Conservation (phyloP, 169 alveolate genomes). For the Eimeria praecox region DNA sequence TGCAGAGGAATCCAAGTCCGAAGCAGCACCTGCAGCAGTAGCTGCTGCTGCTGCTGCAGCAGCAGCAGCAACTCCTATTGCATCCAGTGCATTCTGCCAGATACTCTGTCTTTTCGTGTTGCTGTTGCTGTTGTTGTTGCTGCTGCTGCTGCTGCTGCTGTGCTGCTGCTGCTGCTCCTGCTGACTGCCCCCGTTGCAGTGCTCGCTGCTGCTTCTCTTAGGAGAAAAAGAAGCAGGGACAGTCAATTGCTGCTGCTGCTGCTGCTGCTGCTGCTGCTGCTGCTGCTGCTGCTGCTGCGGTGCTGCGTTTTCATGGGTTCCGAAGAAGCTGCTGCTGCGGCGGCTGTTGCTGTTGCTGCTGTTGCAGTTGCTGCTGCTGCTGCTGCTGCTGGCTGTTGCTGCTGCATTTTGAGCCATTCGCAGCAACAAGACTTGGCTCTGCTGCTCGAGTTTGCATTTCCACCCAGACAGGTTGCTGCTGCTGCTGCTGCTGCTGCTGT, state of each 20-base stretch:
- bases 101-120: conserved; percentile 4
- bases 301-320: too few species aligned
- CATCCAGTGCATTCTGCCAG: conserved; percentile 53
- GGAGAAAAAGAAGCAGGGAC: not conserved
- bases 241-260: conserved; percentile 14
- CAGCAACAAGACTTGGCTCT: conserved; percentile 9
- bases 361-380: conserved; percentile 60
- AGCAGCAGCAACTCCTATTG: conserved; percentile 41
- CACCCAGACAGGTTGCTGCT: not conserved
- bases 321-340: conserved; percentile 68
- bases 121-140: conserved; percentile 1
- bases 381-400: conserved; percentile 17
- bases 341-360: conserved; percentile 12
- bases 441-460: conserved; percentile 24
- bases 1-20: conserved; percentile 8
- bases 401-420: conserved; percentile 25
- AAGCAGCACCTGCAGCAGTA: conserved; percentile 65
- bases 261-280: conserved; percentile 52
- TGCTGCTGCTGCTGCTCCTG: conserved; percentile 52
- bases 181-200: not conserved
- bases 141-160: conserved; percentile 34
- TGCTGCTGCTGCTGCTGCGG: conserved; percentile 22
- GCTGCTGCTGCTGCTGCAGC: conserved; percentile 75
- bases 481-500: conserved; percentile 1
- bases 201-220: not conserved